phyloP scores from a whole-genome alignment of 768 basidiomycete genomes.

The Agaricus subrufescens region DNA sequence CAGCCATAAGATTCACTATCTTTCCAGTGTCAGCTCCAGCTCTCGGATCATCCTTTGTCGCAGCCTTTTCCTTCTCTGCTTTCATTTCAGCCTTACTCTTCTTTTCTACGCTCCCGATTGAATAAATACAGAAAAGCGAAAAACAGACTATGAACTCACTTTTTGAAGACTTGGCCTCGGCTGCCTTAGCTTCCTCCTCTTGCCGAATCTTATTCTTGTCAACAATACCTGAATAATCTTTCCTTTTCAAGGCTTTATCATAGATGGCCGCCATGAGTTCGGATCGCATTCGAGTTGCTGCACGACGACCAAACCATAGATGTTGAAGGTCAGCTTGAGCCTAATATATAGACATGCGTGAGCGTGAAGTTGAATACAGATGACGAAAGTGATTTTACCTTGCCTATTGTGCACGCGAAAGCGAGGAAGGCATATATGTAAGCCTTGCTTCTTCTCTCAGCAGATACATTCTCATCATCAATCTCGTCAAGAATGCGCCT shows the following conservation, averaged over 20 bases:
- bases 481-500: conserved; percentile 61
- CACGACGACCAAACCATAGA: conserved; percentile 80
- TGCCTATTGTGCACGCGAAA: conserved; percentile 55
- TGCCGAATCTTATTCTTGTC: conserved; percentile 39
- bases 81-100: conserved; percentile 26
- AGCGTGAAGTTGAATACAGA: background rate
- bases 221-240: conserved; percentile 77
- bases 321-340: conserved; percentile 69
- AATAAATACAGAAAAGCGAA: background rate
- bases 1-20: conserved; percentile 87
- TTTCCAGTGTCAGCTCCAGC: conserved; percentile 86
- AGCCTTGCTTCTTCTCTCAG: conserved; percentile 45
- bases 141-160: background rate
- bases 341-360: conserved; percentile 19
- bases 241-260: conserved; percentile 81
- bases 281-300: conserved; percentile 61
- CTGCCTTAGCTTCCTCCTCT: conserved; percentile 20
- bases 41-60: conserved; percentile 50
- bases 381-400: conserved; percentile 27
- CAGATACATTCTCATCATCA: conserved; percentile 18
- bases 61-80: conserved; percentile 33
- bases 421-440: conserved; percentile 79
- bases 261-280: conserved; percentile 87
- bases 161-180: conserved; percentile 22
- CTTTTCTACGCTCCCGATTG: conserved; percentile 16